A percentile compares a stretch with the other conserved stretches of the same genome.
Conservation (phyloP, 2,329 filamentous ascomycete genomes). For the Verticillium zaregamsianum region DNA sequence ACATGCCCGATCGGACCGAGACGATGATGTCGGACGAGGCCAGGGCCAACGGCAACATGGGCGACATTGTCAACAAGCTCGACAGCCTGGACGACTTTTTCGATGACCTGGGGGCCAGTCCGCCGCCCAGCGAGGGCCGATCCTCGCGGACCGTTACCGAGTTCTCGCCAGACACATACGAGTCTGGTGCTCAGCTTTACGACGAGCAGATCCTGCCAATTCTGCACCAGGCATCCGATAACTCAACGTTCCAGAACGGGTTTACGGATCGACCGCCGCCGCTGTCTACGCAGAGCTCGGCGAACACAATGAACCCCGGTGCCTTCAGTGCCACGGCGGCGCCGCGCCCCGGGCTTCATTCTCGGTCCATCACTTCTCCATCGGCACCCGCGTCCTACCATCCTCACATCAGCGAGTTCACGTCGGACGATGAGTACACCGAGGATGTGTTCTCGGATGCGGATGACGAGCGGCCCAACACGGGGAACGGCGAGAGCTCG, state of each 20-base stretch:
- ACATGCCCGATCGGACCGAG: conserved; percentile 67
- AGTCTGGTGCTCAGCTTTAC: conserved; percentile 78
- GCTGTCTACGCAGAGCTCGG: conserved; percentile 53
- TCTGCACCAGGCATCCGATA: conserved; percentile 77
- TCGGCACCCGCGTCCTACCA: conserved; percentile 54
- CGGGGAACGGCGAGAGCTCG: conserved; percentile 36
- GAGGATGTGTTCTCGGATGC: conserved; percentile 78
- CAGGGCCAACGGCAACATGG: conserved; percentile 68
- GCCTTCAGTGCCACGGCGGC: conserved; percentile 45
- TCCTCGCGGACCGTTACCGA: conserved; percentile 62
- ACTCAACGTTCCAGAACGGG: conserved; percentile 80
- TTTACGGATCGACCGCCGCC: conserved; percentile 68
- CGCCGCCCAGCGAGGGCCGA: conserved; percentile 55
- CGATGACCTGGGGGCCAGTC: conserved; percentile 59
- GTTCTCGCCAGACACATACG: conserved; percentile 61
- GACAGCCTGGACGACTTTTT: conserved; percentile 82
- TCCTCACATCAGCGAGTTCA: conserved; percentile 53
- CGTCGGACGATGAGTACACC: conserved; percentile 71
- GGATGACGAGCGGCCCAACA: conserved; percentile 51
- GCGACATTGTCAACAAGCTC: conserved; percentile 76
- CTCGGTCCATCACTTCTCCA: conserved; percentile 81
- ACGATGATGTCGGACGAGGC: conserved; percentile 91
- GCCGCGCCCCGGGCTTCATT: conserved; percentile 66
- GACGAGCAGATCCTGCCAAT: conserved; percentile 92
- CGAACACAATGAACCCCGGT: conserved; percentile 58